Conservation (phyloP, 1,139 yeast species). For the Debaryomyces sp. region DNA sequence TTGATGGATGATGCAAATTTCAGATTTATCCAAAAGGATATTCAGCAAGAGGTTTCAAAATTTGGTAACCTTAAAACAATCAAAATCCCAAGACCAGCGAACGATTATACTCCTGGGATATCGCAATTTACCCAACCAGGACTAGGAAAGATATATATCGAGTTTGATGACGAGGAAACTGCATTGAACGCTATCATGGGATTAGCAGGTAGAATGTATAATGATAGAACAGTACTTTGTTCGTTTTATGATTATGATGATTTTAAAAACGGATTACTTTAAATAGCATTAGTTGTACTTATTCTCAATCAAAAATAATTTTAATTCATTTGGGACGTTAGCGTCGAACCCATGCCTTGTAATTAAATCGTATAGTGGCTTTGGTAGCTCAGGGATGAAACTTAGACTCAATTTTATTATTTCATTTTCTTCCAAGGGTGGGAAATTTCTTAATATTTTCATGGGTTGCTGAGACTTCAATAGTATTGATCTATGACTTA, state of each 20-base stretch:
- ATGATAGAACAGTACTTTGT: conserved; percentile 71
- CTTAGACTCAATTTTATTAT: conserved; percentile 80
- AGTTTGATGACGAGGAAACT: conserved; percentile 54
- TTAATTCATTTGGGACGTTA: conserved; percentile 43
- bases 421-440: conserved; percentile 70
- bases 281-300: conserved; percentile 10
- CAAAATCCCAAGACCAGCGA: conserved; percentile 68
- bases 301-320: conserved; percentile 21
- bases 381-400: conserved; percentile 77
- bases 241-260: conserved; percentile 65
- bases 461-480: conserved; percentile 69
- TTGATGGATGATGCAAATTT: conserved; percentile 53
- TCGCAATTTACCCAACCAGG: conserved; percentile 55
- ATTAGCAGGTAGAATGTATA: conserved; percentile 69
- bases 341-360: conserved; percentile 73
- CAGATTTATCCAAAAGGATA: conserved; percentile 54
- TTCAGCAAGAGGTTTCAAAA: conserved; percentile 52
- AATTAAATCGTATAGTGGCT: conserved; percentile 64
- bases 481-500: conserved; percentile 64
- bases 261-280: conserved; percentile 36
- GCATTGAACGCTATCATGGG: conserved; percentile 63
- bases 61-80: conserved; percentile 58
- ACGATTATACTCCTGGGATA: conserved; percentile 47
- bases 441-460: conserved; percentile 72
- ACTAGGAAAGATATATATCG: conserved; percentile 72